Conservation (phyloP, 163 green algal genomes). For the Trebouxia gelatinosa region DNA sequence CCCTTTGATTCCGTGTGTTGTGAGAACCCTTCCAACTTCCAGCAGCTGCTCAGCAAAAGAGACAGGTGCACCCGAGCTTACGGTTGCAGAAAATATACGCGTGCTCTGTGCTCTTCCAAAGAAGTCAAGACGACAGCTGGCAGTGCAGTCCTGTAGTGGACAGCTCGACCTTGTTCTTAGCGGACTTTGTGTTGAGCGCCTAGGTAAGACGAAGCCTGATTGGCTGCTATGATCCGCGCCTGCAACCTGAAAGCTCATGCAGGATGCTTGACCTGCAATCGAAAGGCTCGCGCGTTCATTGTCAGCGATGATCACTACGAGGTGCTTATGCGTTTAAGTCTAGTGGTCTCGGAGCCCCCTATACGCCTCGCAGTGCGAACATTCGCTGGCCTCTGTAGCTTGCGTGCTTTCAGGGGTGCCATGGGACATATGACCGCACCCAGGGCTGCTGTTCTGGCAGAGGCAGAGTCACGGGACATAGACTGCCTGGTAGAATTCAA, state of each 20-base stretch:
- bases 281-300: background rate
- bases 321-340: background rate
- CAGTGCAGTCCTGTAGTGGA: background rate
- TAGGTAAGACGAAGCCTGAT: background rate
- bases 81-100: background rate
- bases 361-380: background rate
- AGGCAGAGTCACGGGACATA: background rate
- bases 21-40: conserved; percentile 48
- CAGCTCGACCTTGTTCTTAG: background rate
- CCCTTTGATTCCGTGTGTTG: conserved; percentile 48
- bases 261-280: background rate
- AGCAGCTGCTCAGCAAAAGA: conserved; percentile 23
- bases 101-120: background rate
- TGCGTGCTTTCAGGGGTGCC: background rate
- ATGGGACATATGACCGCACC: background rate
- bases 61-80: too few relatives aligned
- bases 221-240: background rate
- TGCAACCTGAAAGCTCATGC: too few relatives aligned
- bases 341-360: background rate
- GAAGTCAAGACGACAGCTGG: too few relatives aligned
- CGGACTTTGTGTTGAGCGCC: background rate
- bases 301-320: background rate
- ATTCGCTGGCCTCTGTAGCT: background rate
- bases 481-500: conserved; percentile 41
- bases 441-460: background rate